phyloP scores from a whole-genome alignment of 2,329 filamentous ascomycete genomes.

The Beauveria sp. region DNA sequence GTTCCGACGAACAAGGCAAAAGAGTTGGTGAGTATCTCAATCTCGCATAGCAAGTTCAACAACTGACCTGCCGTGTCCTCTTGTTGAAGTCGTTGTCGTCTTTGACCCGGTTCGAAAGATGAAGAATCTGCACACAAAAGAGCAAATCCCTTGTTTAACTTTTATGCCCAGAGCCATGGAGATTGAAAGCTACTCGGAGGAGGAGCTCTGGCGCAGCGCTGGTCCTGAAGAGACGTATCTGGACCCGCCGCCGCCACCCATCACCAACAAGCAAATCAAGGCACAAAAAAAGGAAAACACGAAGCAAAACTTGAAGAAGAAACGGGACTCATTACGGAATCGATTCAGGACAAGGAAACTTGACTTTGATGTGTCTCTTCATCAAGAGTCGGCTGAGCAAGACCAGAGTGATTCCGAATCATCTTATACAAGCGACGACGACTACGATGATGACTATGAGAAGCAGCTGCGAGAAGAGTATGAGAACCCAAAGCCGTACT shows the following conservation, averaged over 20 bases:
- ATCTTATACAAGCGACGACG: constrained; percentile 15
- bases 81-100: constrained; percentile 16
- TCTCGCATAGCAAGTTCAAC: too few species aligned
- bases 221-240: constrained; percentile 20
- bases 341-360: background rate
- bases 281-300: constrained; percentile 14
- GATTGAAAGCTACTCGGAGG: constrained; percentile 21
- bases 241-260: constrained; percentile 18
- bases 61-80: background rate
- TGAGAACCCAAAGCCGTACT: constrained; percentile 15
- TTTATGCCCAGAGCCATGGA: constrained; percentile 24
- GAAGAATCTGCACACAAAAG: constrained; percentile 16
- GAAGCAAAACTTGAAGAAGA: constrained; percentile 9
- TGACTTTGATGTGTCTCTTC: background rate
- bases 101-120: constrained; percentile 20
- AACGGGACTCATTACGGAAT: constrained; percentile 4
- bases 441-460: constrained; percentile 19
- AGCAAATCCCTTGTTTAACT: constrained; percentile 18
- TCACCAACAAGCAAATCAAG: constrained; percentile 14
- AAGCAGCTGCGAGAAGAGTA: constrained; percentile 14
- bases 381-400: constrained; percentile 9
- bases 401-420: constrained; percentile 4
- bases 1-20: constrained; percentile 15
- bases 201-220: constrained; percentile 20
- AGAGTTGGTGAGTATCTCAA: constrained; percentile 15